phyloP scores from a whole-genome alignment of 139 green algal species.

The Diplosphaera chodatii region DNA sequence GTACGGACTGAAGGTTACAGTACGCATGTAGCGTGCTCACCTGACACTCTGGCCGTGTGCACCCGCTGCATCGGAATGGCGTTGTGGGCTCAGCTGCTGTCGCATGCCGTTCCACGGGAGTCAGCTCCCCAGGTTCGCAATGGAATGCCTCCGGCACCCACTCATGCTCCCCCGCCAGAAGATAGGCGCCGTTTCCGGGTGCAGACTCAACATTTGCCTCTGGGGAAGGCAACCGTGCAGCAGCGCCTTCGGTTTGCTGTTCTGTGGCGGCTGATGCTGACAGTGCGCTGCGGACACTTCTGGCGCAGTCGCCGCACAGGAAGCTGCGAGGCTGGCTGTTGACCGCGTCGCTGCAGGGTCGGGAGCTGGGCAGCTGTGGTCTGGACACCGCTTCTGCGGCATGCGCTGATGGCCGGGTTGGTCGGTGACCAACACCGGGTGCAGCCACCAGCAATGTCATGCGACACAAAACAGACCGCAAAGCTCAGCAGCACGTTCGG shows the following conservation, averaged over 20 bases:
- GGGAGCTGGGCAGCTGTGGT: neutral
- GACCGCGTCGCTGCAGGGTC: neutral
- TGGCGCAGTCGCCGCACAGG: too few relatives aligned
- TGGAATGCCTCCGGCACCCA: neutral
- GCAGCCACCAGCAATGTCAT: too few relatives aligned
- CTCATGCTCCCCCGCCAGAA: neutral
- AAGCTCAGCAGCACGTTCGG: too few relatives aligned
- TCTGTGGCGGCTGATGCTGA: neutral
- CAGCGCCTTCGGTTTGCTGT: neutral
- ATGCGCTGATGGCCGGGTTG: too few relatives aligned
- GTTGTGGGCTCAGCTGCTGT: slow-evolving; percentile 23
- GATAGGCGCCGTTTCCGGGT: neutral
- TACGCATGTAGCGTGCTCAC: too few relatives aligned
- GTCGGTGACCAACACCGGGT: too few relatives aligned
- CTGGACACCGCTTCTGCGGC: too few relatives aligned
- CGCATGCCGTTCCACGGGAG: neutral
- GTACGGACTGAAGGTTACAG: too few relatives aligned
- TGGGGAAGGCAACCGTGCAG: neutral
- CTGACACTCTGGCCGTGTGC: slow-evolving; percentile 61
- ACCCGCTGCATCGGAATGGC: slow-evolving; percentile 68
- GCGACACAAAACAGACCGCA: too few relatives aligned
- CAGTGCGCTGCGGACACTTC: too few relatives aligned
- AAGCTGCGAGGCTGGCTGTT: neutral
- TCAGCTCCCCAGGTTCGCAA: neutral
- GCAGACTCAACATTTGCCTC: neutral